Base-by-base conservation (phyloP, 2,329 filamentous ascomycete species). In the Zopfia rhizophila region DNA sequence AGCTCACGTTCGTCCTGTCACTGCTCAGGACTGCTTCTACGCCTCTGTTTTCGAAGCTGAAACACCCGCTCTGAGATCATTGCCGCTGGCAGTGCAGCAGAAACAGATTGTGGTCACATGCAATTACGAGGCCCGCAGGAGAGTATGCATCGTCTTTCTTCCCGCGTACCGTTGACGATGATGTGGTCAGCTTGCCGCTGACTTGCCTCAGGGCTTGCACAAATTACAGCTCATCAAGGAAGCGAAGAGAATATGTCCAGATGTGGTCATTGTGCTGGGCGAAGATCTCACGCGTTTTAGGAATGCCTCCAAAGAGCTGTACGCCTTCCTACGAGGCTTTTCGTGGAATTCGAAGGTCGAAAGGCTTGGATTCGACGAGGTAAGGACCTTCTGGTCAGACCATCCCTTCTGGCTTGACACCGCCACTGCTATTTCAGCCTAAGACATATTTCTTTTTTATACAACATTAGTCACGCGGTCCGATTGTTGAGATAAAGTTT, bases 1-100 rank as follows among this genome's bases (percentile, higher is more conserved):
- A 36, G 48, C 55, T 56, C 42, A 60, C 56, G 37, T 30, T 49
- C 21, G 42, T 8, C 25, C 11, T n/a, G 41, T 47, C 53, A 31
- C 5, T 49, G 88, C 85, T 85, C 90, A 91, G 69, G 90, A 93
- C 75, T 96, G 90, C 76, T 97, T 97, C 78, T 97, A 97, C 70
- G 92, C 92, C 16, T 90, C 91, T 37, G 91, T 94, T 7, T 87
- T 94, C 58, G 91, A 97, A 73, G 87, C 87, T 55, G 87, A 89
- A 66, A 85, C 89, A 55, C 90, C 91, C 0, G 76, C 80, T 2
- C 77, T 97, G 45, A 90, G 85, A 65, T 78, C 81, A 1, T 74
- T 88, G 13, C 90, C 91, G 5, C 77, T 97, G 23, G 92, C 91
- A 24, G 85, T 96, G 47, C 89, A 92, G 71, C 92, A 97, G 73